phyloP scores from a whole-genome alignment of 2,329 filamentous ascomycete species.

The Dactylellina drechsleri region DNA sequence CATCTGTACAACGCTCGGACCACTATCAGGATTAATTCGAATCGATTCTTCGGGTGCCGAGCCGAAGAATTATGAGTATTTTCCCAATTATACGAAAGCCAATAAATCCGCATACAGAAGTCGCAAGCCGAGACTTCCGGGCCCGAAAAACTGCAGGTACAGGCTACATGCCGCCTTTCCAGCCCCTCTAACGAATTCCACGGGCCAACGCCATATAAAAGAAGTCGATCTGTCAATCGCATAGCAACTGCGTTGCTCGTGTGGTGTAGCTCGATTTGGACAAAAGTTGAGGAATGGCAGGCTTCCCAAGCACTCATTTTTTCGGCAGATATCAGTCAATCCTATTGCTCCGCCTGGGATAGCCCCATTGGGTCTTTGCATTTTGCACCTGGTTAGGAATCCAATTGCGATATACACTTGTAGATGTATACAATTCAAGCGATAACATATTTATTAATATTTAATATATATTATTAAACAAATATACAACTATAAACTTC shows the following conservation, averaged over 20 bases:
- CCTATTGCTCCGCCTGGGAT: background rate
- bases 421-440: too few species aligned
- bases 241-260: slow-evolving; percentile 4
- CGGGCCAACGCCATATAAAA: background rate
- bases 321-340: background rate
- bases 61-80: slow-evolving; percentile 5
- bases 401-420: too few species aligned
- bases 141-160: slow-evolving; percentile 10
- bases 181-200: background rate
- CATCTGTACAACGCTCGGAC: slow-evolving; percentile 4
- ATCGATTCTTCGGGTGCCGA: background rate
- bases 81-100: background rate
- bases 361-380: background rate
- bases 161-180: slow-evolving; percentile 1
- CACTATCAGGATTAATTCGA: slow-evolving; percentile 4
- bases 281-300: too few species aligned
- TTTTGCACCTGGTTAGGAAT: too few species aligned
- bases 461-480: too few species aligned
- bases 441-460: too few species aligned
- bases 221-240: slow-evolving; percentile 7
- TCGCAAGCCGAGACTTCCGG: background rate
- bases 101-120: background rate
- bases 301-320: too few species aligned
- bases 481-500: background rate
- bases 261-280: slow-evolving; percentile 22